phyloP scores from a whole-genome alignment of 768 basidiomycete genomes.

The Trametes punicea region DNA sequence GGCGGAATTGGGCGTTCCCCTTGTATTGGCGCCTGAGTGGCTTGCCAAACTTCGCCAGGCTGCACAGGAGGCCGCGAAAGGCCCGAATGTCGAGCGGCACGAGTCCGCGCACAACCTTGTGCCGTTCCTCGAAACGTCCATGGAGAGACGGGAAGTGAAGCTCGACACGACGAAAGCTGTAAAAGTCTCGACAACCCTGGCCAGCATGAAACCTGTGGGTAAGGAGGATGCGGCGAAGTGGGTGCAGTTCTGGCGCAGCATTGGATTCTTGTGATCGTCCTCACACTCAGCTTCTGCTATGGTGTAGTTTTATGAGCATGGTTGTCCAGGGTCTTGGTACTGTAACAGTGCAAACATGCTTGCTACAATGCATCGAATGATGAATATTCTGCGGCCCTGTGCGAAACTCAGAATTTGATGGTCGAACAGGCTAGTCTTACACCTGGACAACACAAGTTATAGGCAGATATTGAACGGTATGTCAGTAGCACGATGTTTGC shows the following conservation, averaged over 20 bases:
- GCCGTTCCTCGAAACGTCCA: constrained; percentile 20
- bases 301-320: no score
- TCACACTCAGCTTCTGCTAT: background rate
- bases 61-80: background rate
- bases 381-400: no score
- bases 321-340: no score
- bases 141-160: background rate
- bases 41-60: constrained; percentile 23
- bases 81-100: constrained; percentile 3
- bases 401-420: no score
- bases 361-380: no score
- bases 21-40: constrained; percentile 37
- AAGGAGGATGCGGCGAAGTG: constrained; percentile 9
- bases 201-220: background rate
- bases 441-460: no score
- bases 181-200: constrained; percentile 4
- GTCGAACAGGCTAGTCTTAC: no score
- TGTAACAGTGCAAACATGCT: no score
- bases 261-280: constrained; percentile 3
- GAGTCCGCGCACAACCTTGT: constrained; percentile 22
- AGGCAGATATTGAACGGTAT: no score
- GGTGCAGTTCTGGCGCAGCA: constrained; percentile 16
- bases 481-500: no score
- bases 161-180: constrained; percentile 5
- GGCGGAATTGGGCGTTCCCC: constrained; percentile 22